These are phyloP conservation scores for Pyrenophora tritici-repentis DNA, from an alignment of 2,329 filamentous ascomycete genomes.

Conservation along the genomic window DNA sequence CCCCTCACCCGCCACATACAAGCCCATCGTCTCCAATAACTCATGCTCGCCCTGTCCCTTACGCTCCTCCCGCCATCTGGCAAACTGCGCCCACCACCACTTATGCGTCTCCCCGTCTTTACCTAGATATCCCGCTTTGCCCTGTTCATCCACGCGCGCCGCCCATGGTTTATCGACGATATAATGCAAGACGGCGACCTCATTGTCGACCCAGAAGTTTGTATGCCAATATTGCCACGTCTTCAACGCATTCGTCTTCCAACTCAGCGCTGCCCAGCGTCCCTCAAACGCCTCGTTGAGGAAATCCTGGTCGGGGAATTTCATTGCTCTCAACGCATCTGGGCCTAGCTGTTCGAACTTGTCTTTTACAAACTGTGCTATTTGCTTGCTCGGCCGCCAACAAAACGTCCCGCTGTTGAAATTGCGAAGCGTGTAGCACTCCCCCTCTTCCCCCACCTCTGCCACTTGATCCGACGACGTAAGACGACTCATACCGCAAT, in stretches of 20 bases:
- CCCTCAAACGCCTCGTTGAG: constrained; percentile 55
- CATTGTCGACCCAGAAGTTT: constrained; percentile 57
- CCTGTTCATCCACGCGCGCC: constrained; percentile 48
- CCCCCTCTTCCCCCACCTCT: constrained; percentile 28
- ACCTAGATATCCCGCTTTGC: constrained; percentile 55
- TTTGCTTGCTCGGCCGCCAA: constrained; percentile 50
- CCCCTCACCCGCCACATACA: constrained; percentile 30
- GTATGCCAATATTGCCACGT: constrained; percentile 60
- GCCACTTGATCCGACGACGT: constrained; percentile 41
- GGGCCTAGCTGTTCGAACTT: constrained; percentile 49
- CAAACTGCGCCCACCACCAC: constrained; percentile 60
- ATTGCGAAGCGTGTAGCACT: constrained; percentile 49
- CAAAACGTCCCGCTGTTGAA: constrained; percentile 60
- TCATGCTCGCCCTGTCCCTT: constrained; percentile 23
- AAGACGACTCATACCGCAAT: constrained; percentile 56
- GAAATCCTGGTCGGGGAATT: constrained; percentile 62
- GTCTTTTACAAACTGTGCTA: constrained; percentile 49
- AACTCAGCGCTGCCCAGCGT: constrained; percentile 53
- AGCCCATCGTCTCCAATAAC: constrained; percentile 22
- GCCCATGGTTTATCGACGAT: constrained; percentile 63
- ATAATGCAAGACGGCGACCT: constrained; percentile 57
- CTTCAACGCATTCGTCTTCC: constrained; percentile 60
- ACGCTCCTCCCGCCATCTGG: constrained; percentile 47
- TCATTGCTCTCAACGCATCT: constrained; percentile 48
- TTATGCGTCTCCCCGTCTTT: constrained; percentile 57